phyloP scores from a whole-genome alignment of 495 filamentous ascomycete genomes.

The Apodospora peruviana region DNA sequence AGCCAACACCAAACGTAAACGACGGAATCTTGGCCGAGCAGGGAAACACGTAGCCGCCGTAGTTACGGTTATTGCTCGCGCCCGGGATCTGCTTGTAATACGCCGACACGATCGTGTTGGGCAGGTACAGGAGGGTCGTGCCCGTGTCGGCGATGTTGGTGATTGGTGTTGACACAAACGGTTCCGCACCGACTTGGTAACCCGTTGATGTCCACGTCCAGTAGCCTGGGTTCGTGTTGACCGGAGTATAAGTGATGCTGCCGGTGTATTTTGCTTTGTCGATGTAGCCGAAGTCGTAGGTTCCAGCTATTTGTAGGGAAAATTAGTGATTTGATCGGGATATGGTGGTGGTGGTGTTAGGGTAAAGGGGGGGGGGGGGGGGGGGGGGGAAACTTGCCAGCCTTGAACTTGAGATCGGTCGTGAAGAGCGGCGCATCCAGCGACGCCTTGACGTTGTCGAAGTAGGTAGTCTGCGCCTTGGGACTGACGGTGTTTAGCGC shows the following conservation, averaged over 20 bases:
- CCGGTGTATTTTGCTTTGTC: conserved; percentile 61
- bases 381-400: conserved; percentile 20
- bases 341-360: background rate
- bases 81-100: conserved; percentile 62
- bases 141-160: conserved; percentile 65
- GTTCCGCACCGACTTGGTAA: conserved; percentile 52
- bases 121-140: conserved; percentile 66
- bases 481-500: conserved; percentile 66
- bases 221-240: conserved; percentile 59
- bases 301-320: conserved; percentile 41
- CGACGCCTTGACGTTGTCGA: conserved; percentile 57
- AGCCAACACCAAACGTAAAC: conserved; percentile 56
- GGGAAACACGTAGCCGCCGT: conserved; percentile 66
- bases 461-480: conserved; percentile 58
- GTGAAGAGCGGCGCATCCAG: conserved; percentile 62
- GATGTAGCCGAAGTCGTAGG: conserved; percentile 73
- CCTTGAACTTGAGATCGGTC: conserved; percentile 58
- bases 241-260: conserved; percentile 54
- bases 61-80: conserved; percentile 38
- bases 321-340: background rate
- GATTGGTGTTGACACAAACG: conserved; percentile 30
- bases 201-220: conserved; percentile 65
- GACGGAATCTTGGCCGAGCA: conserved; percentile 58
- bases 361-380: too few species aligned
- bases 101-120: conserved; percentile 46